These are phyloP conservation scores for Ottelia alismoides DNA, from an alignment of 106 monocot species.

Conservation along the genomic window DNA sequence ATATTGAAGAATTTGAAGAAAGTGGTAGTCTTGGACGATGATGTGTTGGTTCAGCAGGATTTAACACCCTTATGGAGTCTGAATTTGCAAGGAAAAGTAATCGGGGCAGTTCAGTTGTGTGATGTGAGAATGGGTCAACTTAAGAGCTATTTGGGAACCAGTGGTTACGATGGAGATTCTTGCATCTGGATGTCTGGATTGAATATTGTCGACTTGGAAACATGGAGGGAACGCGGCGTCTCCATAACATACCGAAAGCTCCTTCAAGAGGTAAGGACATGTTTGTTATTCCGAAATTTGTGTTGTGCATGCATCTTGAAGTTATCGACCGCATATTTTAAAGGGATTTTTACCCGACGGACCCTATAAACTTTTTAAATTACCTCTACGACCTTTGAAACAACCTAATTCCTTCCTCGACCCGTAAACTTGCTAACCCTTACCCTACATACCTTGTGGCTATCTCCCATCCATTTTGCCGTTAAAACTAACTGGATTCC, in stretches of 20 bases:
- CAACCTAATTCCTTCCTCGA: too few relatives aligned
- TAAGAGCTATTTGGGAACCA: slow-evolving; percentile 21
- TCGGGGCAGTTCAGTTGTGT: slow-evolving; percentile 34
- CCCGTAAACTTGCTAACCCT: too few relatives aligned
- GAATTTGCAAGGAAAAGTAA: slow-evolving; percentile 35
- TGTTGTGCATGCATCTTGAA: too few relatives aligned
- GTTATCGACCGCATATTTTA: too few relatives aligned
- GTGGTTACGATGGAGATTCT: slow-evolving; percentile 7
- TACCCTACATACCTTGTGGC: too few relatives aligned
- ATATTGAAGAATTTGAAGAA: slow-evolving; percentile 43
- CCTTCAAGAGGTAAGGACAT: slow-evolving; percentile 24
- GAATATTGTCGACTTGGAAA: slow-evolving; percentile 41
- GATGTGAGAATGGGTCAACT: slow-evolving; percentile 27
- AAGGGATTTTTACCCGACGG: too few relatives aligned
- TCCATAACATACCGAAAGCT: slow-evolving; percentile 20
- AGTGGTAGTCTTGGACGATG: slow-evolving; percentile 49
- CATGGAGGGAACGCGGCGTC: slow-evolving; percentile 32
- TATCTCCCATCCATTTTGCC: too few relatives aligned
- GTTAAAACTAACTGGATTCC: too few relatives aligned
- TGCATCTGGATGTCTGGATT: slow-evolving; percentile 45
- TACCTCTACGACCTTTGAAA: too few relatives aligned
- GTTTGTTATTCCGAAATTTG: too few relatives aligned
- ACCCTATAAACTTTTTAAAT: too few relatives aligned
- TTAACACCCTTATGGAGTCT: slow-evolving; percentile 35
- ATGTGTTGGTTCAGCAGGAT: slow-evolving; percentile 44